phyloP scores from a whole-genome alignment of 495 filamentous ascomycete genomes.

The Cudoniella acicularis region DNA sequence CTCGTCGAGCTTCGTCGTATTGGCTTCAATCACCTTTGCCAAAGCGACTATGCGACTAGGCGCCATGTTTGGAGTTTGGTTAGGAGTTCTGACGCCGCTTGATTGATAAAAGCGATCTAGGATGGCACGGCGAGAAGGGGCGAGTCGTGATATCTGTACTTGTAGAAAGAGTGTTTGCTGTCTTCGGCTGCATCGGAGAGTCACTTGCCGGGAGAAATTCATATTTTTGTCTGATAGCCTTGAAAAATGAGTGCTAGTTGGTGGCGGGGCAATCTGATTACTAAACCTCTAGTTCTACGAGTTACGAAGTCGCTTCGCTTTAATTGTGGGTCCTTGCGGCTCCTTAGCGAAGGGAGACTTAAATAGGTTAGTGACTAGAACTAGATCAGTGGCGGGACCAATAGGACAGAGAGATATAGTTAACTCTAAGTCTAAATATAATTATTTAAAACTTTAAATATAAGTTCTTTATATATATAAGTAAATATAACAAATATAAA shows the following conservation, averaged over 20 bases:
- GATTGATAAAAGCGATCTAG: background rate
- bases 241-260: background rate
- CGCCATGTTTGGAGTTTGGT: background rate
- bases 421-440: no score
- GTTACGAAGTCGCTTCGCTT: no score
- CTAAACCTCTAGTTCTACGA: no score
- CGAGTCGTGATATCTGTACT: background rate
- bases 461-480: no score
- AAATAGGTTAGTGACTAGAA: no score
- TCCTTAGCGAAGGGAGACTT: no score
- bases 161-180: background rate
- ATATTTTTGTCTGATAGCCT: background rate
- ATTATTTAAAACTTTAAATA: no score
- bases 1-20: background rate
- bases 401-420: no score
- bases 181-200: background rate
- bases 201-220: background rate
- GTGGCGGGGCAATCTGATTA: no score
- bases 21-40: background rate
- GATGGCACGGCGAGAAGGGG: background rate
- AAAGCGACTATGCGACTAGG: background rate
- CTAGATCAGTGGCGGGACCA: no score
- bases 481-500: no score
- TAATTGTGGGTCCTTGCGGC: no score
- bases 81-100: background rate